Conservation (phyloP, 306 rosid species). For the Mimosa pudica region DNA sequence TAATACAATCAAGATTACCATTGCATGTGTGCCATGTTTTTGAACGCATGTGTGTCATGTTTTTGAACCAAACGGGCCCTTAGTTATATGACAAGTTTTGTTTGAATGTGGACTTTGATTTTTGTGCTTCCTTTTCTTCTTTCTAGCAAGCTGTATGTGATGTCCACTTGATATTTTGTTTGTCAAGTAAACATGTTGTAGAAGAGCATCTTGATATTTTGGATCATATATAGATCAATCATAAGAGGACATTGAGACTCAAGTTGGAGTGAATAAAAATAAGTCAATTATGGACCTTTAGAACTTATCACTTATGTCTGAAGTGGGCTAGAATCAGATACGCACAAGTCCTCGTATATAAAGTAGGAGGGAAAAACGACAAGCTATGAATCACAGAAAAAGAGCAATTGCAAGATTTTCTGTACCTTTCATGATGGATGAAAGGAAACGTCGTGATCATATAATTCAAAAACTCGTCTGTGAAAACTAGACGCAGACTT, state of each 20-base stretch:
- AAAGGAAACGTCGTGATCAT: constrained; percentile 14
- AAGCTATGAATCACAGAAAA: constrained; percentile 29
- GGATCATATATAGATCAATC: background rate
- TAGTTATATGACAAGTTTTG: background rate
- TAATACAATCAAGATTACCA: too few species aligned
- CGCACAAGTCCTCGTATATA: constrained; percentile 33
- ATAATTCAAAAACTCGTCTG: constrained; percentile 22
- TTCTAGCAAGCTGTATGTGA: background rate
- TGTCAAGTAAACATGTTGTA: background rate
- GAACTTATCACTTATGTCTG: background rate
- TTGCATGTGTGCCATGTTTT: too few species aligned
- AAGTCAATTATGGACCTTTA: constrained; percentile 10
- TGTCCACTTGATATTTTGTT: background rate
- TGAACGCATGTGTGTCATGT: too few species aligned
- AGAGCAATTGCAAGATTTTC: constrained; percentile 24
- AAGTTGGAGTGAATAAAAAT: constrained; percentile 4
- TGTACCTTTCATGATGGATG: constrained; percentile 29
- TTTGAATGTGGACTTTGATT: background rate
- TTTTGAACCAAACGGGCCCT: too few species aligned
- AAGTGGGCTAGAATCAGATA: constrained; percentile 38
- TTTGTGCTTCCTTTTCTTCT: constrained; percentile 19
- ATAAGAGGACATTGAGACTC: constrained; percentile 4
- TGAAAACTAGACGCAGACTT: constrained; percentile 32
- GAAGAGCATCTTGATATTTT: background rate
- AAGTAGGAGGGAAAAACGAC: constrained; percentile 31